Evolutionary conservation across 805 yeast genomes (phyloP).

Genomic region (Saturnispora sanitii): DNA sequence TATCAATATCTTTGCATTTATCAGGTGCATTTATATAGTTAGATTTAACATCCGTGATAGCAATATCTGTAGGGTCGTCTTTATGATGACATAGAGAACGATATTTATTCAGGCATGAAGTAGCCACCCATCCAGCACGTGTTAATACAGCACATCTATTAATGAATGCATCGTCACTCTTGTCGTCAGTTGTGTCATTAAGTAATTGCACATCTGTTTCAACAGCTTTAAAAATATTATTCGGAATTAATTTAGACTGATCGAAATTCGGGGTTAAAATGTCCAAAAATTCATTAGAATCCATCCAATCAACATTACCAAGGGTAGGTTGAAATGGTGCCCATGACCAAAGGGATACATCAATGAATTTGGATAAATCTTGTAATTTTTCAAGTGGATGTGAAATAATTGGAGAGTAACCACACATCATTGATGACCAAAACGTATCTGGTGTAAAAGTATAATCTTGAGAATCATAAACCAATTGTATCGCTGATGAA

Average conservation of each 20-base stretch:
- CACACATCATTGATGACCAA: slow-evolving; percentile 37
- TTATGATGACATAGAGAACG: slow-evolving; percentile 47
- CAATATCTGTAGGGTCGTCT: slow-evolving; percentile 35
- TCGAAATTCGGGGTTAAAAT: not conserved
- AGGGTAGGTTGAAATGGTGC: slow-evolving; percentile 40
- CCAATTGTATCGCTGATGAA: slow-evolving; percentile 13
- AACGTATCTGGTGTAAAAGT: slow-evolving; percentile 34
- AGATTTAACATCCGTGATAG: slow-evolving; percentile 24
- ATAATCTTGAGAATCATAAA: slow-evolving; percentile 29
- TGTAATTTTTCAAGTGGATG: slow-evolving; percentile 24
- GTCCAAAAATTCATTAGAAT: not conserved
- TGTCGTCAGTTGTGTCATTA: not conserved
- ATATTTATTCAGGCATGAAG: slow-evolving; percentile 50
- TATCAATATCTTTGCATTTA: slow-evolving; percentile 21
- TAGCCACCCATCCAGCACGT: slow-evolving; percentile 51
- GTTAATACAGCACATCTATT: slow-evolving; percentile 34
- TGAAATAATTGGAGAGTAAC: slow-evolving; percentile 57
- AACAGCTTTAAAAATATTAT: too few relatives aligned
- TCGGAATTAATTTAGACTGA: too few relatives aligned
- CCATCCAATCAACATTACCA: slow-evolving; percentile 7
- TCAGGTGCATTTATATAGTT: slow-evolving; percentile 38
- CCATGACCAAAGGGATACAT: slow-evolving; percentile 67
- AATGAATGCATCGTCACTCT: slow-evolving; percentile 15
- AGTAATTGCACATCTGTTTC: not conserved
- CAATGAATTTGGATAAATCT: slow-evolving; percentile 26